phyloP scores from a whole-genome alignment of 2,329 filamentous ascomycete species.

The Cordyceps cateniannulata region DNA sequence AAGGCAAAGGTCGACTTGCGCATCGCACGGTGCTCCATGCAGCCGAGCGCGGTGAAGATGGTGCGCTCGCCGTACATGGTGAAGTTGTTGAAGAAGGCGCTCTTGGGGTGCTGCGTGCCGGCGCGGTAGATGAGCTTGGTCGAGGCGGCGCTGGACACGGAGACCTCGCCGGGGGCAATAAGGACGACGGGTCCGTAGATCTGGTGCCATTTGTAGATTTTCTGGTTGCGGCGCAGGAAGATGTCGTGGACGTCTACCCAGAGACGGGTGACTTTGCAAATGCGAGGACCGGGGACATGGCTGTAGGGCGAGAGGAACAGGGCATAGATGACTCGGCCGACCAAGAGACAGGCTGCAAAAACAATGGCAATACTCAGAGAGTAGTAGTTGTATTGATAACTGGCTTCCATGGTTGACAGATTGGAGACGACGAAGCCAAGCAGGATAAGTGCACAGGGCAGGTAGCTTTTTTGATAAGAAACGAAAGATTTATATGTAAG shows the following conservation, averaged over 20 bases:
- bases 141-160: background rate
- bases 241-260: conserved; percentile 3
- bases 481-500: background rate
- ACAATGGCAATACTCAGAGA: background rate
- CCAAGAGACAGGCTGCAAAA: background rate
- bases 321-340: background rate
- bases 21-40: conserved; percentile 4
- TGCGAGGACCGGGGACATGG: background rate
- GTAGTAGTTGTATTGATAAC: background rate
- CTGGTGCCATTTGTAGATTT: conserved; percentile 3
- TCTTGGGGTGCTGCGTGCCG: conserved; percentile 1
- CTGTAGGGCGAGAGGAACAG: background rate
- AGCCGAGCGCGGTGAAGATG: background rate
- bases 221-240: conserved; percentile 1
- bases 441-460: background rate
- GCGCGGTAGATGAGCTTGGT: conserved; percentile 1
- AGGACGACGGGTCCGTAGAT: background rate
- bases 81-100: conserved; percentile 4
- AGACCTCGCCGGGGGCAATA: background rate
- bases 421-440: background rate
- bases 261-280: conserved; percentile 3
- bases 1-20: conserved; percentile 1
- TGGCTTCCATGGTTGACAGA: background rate
- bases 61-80: conserved; percentile 6
- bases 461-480: background rate